These are phyloP conservation scores for Monosporozyma siamensis DNA, from an alignment of 805 yeast genomes.

Conservation along the genomic window DNA sequence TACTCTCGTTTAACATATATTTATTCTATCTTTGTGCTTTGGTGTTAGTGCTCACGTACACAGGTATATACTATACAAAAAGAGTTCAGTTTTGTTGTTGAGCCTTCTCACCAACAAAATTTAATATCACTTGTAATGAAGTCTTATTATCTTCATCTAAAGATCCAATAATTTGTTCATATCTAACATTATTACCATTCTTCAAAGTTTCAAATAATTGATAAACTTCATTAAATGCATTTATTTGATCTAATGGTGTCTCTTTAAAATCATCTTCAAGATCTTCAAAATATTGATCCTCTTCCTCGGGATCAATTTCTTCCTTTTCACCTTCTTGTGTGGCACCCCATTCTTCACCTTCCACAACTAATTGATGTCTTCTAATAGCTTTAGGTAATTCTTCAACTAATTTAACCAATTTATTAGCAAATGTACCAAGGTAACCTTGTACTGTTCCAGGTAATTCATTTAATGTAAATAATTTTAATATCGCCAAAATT, in stretches of 20 bases:
- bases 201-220: conserved; percentile 43
- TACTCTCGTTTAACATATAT: no score
- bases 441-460: conserved; percentile 32
- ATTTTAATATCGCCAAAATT: conserved; percentile 51
- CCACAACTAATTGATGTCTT: conserved; percentile 51
- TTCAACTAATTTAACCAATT: conserved; percentile 43
- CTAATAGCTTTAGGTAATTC: conserved; percentile 66
- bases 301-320: conserved; percentile 16
- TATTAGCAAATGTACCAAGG: conserved; percentile 42
- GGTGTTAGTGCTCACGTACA: no score
- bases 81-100: not conserved
- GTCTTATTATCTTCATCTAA: conserved; percentile 25
- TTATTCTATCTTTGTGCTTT: no score
- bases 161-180: conserved; percentile 29
- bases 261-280: conserved; percentile 73
- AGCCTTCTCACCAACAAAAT: conserved; percentile 19
- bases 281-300: conserved; percentile 46
- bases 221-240: conserved; percentile 58
- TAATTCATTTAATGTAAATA: conserved; percentile 35
- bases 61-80: not conserved
- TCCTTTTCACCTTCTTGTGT: conserved; percentile 15
- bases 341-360: conserved; percentile 35
- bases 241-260: conserved; percentile 69
- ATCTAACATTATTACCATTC: conserved; percentile 37
- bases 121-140: conserved; percentile 25